Conservation (phyloP, 2,329 filamentous ascomycete species). For the Sclerotinia subarctica region DNA sequence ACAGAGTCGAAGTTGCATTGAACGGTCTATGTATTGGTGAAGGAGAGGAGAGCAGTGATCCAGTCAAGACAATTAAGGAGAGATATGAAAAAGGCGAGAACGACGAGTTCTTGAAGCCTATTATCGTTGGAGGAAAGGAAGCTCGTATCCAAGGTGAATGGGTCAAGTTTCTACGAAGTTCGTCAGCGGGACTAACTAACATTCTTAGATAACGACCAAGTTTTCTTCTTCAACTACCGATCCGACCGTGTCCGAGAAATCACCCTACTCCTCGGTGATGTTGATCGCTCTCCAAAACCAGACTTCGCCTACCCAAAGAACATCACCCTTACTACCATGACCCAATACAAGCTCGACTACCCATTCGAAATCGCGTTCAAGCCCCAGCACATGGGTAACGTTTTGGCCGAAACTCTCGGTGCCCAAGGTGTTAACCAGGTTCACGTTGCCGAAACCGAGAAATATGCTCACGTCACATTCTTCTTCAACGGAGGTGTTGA, state of each 20-base stretch:
- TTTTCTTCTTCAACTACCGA: slow-evolving; percentile 99
- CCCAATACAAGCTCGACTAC: slow-evolving; percentile 94
- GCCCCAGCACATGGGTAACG: slow-evolving; percentile 94
- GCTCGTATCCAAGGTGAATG: slow-evolving; percentile 73
- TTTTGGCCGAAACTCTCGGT: slow-evolving; percentile 93
- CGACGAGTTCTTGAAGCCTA: slow-evolving; percentile 97
- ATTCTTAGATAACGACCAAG: slow-evolving; percentile 73
- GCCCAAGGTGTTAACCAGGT: slow-evolving; percentile 90
- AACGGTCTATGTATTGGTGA: slow-evolving; percentile 80
- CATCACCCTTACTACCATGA: slow-evolving; percentile 89
- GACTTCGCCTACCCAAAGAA: slow-evolving; percentile 95
- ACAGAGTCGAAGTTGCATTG: slow-evolving; percentile 84
- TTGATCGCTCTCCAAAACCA: slow-evolving; percentile 84
- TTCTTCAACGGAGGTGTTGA: slow-evolving; percentile 99
- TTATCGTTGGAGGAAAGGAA: slow-evolving; percentile 86
- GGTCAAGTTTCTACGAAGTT: not conserved
- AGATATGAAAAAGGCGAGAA: slow-evolving; percentile 85
- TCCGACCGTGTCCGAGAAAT: slow-evolving; percentile 96
- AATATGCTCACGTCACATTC: slow-evolving; percentile 99
- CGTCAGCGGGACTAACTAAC: not conserved
- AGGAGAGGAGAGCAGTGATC: slow-evolving; percentile 81
- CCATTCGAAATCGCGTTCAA: slow-evolving; percentile 89
- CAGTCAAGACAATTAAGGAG: slow-evolving; percentile 80
- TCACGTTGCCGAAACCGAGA: slow-evolving; percentile 97
- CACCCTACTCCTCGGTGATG: slow-evolving; percentile 86